Base-by-base conservation (phyloP, 495 filamentous ascomycete species). In the Neurospora discreta region DNA sequence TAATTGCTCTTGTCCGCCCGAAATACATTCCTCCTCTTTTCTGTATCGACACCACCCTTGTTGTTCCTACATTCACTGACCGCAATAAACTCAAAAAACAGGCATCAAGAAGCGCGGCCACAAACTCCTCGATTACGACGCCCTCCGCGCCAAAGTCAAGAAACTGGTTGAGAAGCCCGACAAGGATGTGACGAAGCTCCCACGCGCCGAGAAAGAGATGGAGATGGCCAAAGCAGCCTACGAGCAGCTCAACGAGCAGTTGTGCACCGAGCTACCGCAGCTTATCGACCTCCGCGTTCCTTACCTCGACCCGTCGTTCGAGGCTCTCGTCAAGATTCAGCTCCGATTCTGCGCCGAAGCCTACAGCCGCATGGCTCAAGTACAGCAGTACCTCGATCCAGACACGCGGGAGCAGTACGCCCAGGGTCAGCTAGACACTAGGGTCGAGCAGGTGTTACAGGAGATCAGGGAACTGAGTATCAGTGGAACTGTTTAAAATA, bases 291-390 rank as follows among this genome's bases (percentile, higher is more conserved):
- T 99, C 60, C 91, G 95, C 39, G 95, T 99, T 8, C 95, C 95
- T 0, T 99, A 99, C 79, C 87, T 99, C 72, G 95, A 99, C 78
- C 95, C 95, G 1, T 92, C 89, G 71, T 99, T 99, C 79, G 95
- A 99, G 81, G 95, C 95, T 0, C 88, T 99, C 68, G 95, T 99
- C 74, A 99, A 99, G 86, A 99, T 99, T 75, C 95, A 99, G 83
- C 82, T 99, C 73, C 88, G 95, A 39, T 99, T 99, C 84, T 99
- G 95, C 79, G 95, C 95, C 13, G 95, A 99, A 81, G 95, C 95
- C 11, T 99, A 99, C 79, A 92, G 89, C 41, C 85, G 95, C 30
- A 98, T 99, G 95, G 95, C 95, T 10, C 95, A 99, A 84, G 95
- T 99, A 73, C 95, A 99, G 84, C 96, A 99, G 82, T 99, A 97